These are phyloP conservation scores for Termitomyces sp. DNA, from an alignment of 768 basidiomycete species.

Conservation along the genomic window DNA sequence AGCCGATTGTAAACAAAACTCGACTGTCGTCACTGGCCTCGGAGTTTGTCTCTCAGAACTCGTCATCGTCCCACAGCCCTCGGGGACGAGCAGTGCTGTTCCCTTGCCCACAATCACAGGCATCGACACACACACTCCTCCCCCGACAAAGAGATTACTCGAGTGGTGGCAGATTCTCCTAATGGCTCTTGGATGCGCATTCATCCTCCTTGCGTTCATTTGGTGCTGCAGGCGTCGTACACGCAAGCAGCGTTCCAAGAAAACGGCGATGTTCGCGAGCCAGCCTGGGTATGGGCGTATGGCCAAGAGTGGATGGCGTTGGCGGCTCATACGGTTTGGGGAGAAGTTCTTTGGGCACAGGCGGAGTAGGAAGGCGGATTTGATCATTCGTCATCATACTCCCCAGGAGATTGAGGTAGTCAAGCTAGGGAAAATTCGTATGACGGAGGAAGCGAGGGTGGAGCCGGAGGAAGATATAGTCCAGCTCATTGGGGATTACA, in stretches of 20 bases:
- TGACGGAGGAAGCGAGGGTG: constrained; percentile 17
- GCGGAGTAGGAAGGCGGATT: constrained; percentile 8
- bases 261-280: constrained; percentile 56
- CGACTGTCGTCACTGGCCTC: constrained; percentile 57
- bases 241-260: constrained; percentile 60
- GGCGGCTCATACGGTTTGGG: constrained; percentile 50
- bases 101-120: constrained; percentile 56
- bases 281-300: constrained; percentile 31
- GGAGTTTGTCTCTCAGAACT: constrained; percentile 78
- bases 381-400: constrained; percentile 5
- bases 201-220: constrained; percentile 64
- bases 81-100: constrained; percentile 36
- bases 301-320: constrained; percentile 40
- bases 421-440: constrained; percentile 12
- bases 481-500: constrained; percentile 19
- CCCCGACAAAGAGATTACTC: constrained; percentile 29
- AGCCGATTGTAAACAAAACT: constrained; percentile 51
- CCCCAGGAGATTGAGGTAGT: constrained; percentile 10
- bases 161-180: constrained; percentile 84
- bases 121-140: constrained; percentile 39
- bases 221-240: constrained; percentile 65
- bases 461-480: constrained; percentile 17
- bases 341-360: constrained; percentile 53
- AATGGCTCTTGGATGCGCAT: constrained; percentile 77
- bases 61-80: constrained; percentile 42